phyloP scores from a whole-genome alignment of 1,284 basidiomycete species.

The Porogramme epimiltina region DNA sequence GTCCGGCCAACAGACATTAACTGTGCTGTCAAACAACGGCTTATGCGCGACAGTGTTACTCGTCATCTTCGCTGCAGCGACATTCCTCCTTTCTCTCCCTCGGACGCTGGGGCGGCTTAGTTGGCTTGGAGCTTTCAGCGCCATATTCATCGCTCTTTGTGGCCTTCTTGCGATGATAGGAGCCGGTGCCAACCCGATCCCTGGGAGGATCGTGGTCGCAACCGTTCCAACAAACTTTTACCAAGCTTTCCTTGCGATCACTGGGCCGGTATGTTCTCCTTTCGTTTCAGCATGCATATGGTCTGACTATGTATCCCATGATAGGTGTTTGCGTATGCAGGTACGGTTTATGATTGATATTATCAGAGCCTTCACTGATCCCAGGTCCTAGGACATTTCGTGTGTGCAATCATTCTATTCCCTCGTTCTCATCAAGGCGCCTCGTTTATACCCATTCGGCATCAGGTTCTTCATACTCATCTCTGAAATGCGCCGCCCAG shows the following conservation, averaged over 20 bases:
- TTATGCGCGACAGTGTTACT: slow-evolving; percentile 47
- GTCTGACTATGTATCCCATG: neutral
- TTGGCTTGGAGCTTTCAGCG: slow-evolving; percentile 49
- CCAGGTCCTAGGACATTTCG: slow-evolving; percentile 47
- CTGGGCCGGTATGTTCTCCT: slow-evolving; percentile 45
- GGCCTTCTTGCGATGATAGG: slow-evolving; percentile 54
- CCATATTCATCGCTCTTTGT: slow-evolving; percentile 42
- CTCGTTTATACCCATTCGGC: neutral
- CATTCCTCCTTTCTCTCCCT: slow-evolving; percentile 46
- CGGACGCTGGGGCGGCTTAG: slow-evolving; percentile 49
- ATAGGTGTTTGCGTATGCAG: slow-evolving; percentile 57
- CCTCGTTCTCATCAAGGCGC: neutral
- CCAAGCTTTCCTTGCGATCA: slow-evolving; percentile 55
- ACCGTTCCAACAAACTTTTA: slow-evolving; percentile 46
- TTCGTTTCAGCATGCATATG: neutral
- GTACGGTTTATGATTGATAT: slow-evolving; percentile 27
- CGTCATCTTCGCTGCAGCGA: slow-evolving; percentile 46
- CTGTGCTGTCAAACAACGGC: slow-evolving; percentile 47
- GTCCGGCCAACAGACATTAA: slow-evolving; percentile 46
- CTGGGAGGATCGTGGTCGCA: slow-evolving; percentile 42
- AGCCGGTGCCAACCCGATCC: slow-evolving; percentile 48
- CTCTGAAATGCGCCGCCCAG: slow-evolving; percentile 53
- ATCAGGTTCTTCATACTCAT: slow-evolving; percentile 57
- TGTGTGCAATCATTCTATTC: slow-evolving; percentile 35
- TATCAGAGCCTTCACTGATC: neutral